Percentiles rank a stretch among this genome's conserved stretches.
Conservation (phyloP, 352 stramenopile genomes). For the Phytopythium sindhum region DNA sequence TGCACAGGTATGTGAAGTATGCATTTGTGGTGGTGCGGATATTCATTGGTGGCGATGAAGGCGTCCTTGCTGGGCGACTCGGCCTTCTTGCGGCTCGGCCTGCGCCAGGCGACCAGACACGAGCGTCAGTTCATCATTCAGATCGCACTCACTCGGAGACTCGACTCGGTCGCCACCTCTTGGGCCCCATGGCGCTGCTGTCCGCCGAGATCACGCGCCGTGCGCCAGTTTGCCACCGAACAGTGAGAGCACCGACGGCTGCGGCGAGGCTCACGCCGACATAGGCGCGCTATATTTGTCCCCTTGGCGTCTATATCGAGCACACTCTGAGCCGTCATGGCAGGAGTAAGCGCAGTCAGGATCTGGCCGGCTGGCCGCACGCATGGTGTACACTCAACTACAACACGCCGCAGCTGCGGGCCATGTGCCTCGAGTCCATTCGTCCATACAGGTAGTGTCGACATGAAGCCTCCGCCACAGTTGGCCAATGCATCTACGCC, state of each 20-base stretch:
- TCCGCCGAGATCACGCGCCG: neutral
- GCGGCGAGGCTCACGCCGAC: neutral
- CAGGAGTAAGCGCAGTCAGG: too few relatives aligned
- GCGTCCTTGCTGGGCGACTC: conserved; percentile 29
- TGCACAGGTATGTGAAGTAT: neutral
- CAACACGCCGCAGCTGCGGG: too few relatives aligned
- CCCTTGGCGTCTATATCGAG: neutral
- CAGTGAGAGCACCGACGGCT: too few relatives aligned
- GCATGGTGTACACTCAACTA: too few relatives aligned
- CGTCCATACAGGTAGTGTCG: too few relatives aligned
- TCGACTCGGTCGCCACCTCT: conserved; percentile 20
- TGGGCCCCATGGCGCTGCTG: conserved; percentile 34
- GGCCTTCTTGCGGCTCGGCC: conserved; percentile 24
- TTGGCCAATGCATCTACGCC: too few relatives aligned
- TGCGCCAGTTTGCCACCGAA: too few relatives aligned
- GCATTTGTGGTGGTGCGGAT: conserved; percentile 31
- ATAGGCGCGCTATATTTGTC: neutral
- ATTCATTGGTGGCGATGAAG: conserved; percentile 71
- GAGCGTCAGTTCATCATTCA: neutral
- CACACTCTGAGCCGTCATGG: too few relatives aligned
- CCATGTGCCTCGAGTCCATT: too few relatives aligned
- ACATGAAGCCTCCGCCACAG: too few relatives aligned
- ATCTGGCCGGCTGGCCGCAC: too few relatives aligned
- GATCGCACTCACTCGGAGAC: neutral
- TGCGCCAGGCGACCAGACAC: neutral